Evolutionary conservation across 2,329 filamentous ascomycete species (phyloP).

Genomic region (Fusarium drepaniforme): DNA sequence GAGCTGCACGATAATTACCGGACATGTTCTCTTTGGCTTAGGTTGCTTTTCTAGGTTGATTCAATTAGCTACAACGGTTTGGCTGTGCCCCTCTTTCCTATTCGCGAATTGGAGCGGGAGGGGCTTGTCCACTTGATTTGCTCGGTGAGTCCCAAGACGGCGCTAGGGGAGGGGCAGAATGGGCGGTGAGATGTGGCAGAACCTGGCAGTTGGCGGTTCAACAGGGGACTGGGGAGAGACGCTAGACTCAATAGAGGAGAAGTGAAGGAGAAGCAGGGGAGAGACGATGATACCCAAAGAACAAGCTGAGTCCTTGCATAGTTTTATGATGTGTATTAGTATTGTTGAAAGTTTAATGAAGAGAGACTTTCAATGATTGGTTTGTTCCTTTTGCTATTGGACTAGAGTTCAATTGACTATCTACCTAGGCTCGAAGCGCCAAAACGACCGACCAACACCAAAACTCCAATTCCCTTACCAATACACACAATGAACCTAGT

Average conservation of each 20-base stretch:
- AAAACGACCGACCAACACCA: background rate
- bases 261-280: background rate
- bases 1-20: constrained; percentile 42
- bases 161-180: constrained; percentile 23
- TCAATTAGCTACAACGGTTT: constrained; percentile 1
- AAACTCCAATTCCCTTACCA: background rate
- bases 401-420: constrained; percentile 5
- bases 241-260: background rate
- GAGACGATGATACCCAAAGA: background rate
- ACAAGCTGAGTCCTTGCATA: background rate
- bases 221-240: background rate
- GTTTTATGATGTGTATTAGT: background rate
- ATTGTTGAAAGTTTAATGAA: background rate
- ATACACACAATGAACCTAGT: background rate
- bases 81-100: constrained; percentile 43
- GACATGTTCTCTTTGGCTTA: constrained; percentile 8
- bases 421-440: background rate
- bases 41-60: background rate
- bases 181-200: constrained; percentile 28
- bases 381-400: background rate
- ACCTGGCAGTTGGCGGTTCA: constrained; percentile 12
- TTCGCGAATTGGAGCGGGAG: constrained; percentile 24
- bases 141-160: constrained; percentile 43
- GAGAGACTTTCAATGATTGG: background rate
- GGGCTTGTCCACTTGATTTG: constrained; percentile 21